phyloP scores from a whole-genome alignment of 164 flowering plant genomes.

The Aristolochia contorta region DNA sequence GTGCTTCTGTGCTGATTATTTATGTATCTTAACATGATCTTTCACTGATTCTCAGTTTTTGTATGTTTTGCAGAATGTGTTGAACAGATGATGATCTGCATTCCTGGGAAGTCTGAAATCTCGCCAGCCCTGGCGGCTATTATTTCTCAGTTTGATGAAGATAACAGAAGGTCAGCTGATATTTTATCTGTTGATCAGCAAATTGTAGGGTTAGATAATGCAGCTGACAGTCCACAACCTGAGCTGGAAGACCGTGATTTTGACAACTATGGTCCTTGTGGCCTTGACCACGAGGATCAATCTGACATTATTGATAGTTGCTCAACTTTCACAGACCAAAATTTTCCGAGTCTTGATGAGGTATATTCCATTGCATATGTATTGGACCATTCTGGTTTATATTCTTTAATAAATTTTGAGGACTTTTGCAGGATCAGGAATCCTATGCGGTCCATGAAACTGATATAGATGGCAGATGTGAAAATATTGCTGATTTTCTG shows the following conservation, averaged over 20 bases:
- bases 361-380: conserved; percentile 12
- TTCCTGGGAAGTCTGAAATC: conserved; percentile 49
- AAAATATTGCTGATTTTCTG: conserved; percentile 47
- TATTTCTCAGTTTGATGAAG: conserved; percentile 55
- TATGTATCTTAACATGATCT: background rate
- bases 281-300: conserved; percentile 52
- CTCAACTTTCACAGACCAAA: conserved; percentile 24
- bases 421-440: conserved; percentile 45
- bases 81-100: conserved; percentile 55
- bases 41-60: conserved; percentile 1
- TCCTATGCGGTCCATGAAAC: conserved; percentile 22
- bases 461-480: conserved; percentile 44
- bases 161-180: conserved; percentile 45
- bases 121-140: conserved; percentile 68
- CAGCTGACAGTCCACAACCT: conserved; percentile 5
- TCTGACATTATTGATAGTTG: conserved; percentile 36
- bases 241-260: conserved; percentile 22
- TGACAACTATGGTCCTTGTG: conserved; percentile 32
- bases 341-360: conserved; percentile 39
- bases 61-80: conserved; percentile 39
- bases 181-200: conserved; percentile 20
- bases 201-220: conserved; percentile 22
- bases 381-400: background rate
- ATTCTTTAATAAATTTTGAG: background rate
- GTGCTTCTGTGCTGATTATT: background rate